A percentile compares a stretch with the other conserved stretches of the same genome.
phyloP scores from a whole-genome alignment of 2,329 filamentous ascomycete species.

The Zymoseptoria pseudotritici region DNA sequence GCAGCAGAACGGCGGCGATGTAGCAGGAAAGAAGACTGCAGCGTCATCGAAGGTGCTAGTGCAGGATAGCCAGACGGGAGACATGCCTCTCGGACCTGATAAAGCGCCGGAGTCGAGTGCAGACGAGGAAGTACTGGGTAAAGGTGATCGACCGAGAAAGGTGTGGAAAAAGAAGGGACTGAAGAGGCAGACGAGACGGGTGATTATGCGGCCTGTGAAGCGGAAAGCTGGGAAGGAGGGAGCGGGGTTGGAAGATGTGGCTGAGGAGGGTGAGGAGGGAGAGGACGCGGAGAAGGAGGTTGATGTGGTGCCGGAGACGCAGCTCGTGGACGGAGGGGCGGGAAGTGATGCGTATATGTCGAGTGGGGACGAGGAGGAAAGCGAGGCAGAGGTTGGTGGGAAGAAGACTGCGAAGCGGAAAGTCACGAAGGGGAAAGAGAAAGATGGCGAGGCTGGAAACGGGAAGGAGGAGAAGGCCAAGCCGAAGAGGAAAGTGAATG shows the following conservation, averaged over 20 bases:
- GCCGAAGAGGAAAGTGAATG: slow-evolving; percentile 38
- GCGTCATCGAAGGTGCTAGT: slow-evolving; percentile 31
- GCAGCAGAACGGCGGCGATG: slow-evolving; percentile 11
- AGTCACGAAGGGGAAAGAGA: slow-evolving; percentile 4
- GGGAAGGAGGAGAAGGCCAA: slow-evolving; percentile 14
- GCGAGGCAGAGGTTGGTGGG: neutral
- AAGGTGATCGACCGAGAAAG: slow-evolving; percentile 53
- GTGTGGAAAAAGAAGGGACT: slow-evolving; percentile 77
- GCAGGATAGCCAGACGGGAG: slow-evolving; percentile 36
- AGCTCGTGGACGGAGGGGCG: slow-evolving; percentile 2
- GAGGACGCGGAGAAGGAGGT: slow-evolving; percentile 5
- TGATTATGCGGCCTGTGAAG: slow-evolving; percentile 45
- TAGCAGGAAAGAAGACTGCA: slow-evolving; percentile 13
- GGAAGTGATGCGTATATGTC: slow-evolving; percentile 3
- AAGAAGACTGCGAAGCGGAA: slow-evolving; percentile 4
- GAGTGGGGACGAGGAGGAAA: slow-evolving; percentile 1
- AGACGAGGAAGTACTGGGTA: slow-evolving; percentile 33
- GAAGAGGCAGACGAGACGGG: slow-evolving; percentile 66
- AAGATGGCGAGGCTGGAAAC: neutral
- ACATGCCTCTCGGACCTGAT: slow-evolving; percentile 42
- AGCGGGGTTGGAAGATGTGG: slow-evolving; percentile 8
- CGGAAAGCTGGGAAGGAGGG: slow-evolving; percentile 25
- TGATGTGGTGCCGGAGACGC: slow-evolving; percentile 19
- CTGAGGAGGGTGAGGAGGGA: slow-evolving; percentile 7
- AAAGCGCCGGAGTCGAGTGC: slow-evolving; percentile 45